Conservation (phyloP, 2,329 filamentous ascomycete genomes). For the Thielaviopsis punctulata region DNA sequence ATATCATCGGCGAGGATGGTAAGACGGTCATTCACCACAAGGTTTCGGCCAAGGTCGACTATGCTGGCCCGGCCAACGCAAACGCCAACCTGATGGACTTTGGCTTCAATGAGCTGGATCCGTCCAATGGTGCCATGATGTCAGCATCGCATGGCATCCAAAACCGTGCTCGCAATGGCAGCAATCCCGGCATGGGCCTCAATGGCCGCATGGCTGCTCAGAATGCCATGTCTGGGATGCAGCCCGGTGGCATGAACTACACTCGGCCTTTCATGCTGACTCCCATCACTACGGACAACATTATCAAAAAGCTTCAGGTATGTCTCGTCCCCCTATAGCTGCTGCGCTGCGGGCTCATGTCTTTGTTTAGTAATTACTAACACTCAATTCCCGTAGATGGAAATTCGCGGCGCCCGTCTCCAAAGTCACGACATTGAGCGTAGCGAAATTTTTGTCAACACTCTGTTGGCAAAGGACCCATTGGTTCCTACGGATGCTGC, state of each 20-base stretch:
- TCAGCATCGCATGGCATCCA: slow-evolving; percentile 51
- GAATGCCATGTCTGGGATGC: slow-evolving; percentile 31
- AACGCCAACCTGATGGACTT: slow-evolving; percentile 68
- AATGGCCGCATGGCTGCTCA: slow-evolving; percentile 42
- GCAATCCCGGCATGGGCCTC: slow-evolving; percentile 43
- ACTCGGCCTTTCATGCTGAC: slow-evolving; percentile 75
- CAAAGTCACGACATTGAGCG: slow-evolving; percentile 74
- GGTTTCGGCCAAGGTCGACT: slow-evolving; percentile 89
- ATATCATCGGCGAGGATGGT: slow-evolving; percentile 96
- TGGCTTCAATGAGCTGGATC: slow-evolving; percentile 83
- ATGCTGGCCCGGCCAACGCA: slow-evolving; percentile 67
- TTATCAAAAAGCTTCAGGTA: slow-evolving; percentile 75
- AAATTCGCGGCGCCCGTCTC: slow-evolving; percentile 77
- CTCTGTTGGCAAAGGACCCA: slow-evolving; percentile 56
- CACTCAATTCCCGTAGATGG: slow-evolving; percentile 37
- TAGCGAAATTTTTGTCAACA: slow-evolving; percentile 64
- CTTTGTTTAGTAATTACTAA: background rate
- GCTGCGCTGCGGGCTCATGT: too few species aligned
- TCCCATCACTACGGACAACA: slow-evolving; percentile 82
- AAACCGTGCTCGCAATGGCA: slow-evolving; percentile 51
- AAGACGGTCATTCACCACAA: slow-evolving; percentile 98
- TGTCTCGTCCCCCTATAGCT: too few species aligned
- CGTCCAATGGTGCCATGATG: slow-evolving; percentile 56
- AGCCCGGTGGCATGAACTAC: slow-evolving; percentile 45
- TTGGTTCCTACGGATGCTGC: slow-evolving; percentile 33